A percentile compares a stretch with the other conserved stretches of the same genome.
Conservation (phyloP, 176 grass and related monocot species). For the Juncus effusus region DNA sequence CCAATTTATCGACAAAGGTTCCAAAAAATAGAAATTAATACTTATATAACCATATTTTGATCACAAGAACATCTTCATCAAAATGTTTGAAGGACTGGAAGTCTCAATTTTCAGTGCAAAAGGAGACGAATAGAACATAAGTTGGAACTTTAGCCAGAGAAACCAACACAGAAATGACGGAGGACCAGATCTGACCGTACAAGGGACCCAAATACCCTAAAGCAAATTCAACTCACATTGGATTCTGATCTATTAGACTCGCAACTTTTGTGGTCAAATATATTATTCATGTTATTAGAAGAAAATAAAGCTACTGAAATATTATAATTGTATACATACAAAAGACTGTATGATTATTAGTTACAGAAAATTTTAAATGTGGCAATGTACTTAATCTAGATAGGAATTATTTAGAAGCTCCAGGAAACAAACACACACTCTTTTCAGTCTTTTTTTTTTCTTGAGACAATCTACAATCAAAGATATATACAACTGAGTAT, state of each 20-base stretch:
- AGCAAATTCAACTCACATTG: not conserved
- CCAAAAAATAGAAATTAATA: no score
- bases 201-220: not conserved
- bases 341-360: not conserved
- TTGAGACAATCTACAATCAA: no score
- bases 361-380: not conserved
- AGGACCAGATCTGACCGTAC: conserved; percentile 21
- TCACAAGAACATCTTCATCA: not conserved
- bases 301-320: not conserved
- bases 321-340: not conserved
- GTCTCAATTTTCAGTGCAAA: not conserved
- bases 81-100: not conserved
- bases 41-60: not conserved
- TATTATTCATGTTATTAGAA: not conserved
- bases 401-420: no score
- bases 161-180: not conserved
- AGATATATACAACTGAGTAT: no score
- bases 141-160: no score
- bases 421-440: no score
- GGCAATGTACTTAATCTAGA: not conserved
- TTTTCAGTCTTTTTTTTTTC: no score
- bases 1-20: no score
- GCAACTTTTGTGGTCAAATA: not conserved
- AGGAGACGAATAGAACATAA: not conserved
- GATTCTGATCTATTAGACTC: not conserved